Evolutionary conservation across 805 yeast species (phyloP), one percentile per base, ranked within the genome.

Genomic region (Barnettozyma sucrosica): DNA sequence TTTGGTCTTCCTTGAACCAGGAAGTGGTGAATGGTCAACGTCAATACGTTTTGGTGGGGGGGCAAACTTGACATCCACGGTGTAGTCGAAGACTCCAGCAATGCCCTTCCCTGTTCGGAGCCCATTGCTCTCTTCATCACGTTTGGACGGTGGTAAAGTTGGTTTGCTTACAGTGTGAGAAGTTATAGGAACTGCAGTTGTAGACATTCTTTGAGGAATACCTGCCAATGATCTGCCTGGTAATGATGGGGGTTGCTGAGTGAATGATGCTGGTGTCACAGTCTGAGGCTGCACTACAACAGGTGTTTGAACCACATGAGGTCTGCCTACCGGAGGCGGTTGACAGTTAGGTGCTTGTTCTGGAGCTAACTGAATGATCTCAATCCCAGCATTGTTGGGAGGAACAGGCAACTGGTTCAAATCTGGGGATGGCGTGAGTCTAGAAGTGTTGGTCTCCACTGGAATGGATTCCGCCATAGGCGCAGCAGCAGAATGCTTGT

Each of bases 61-160:
- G 20, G 63, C 64, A 56, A 63, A 53, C 24, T 52, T 54, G 11
- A 56, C 57, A 32, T 55, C 57, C 11, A 71, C 68, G 11, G 66
- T 51, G 46, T 70, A 60, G 28, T 63, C 55, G 47, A 66, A 66
- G 6, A 50, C 19, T 0, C 73, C 74, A 4, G 72, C 58, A 37
- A 72, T 60, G 14, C 64, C 59, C n/a, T 51, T 56, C 3, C 46
- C 42, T 16, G 49, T 48, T 10, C 50, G 52, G n/a, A 20, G 30
- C 21, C 16, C 42, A 19, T 45, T 49, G 32, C 53, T 55, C 6
- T 43, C 49, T 7, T 43, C 45, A 14, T 10, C 8, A 37, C n/a
- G 7, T 20, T 37, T 34, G 37, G 37, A 34, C 6, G 37, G 37
- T 18, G 5, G 2, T 9, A 11, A 9, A 9, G 21, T 30, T 36